Evolutionary conservation across 805 yeast genomes (phyloP), one percentile per base, ranked within the genome.

Genomic region (Metschnikowia borealis): DNA sequence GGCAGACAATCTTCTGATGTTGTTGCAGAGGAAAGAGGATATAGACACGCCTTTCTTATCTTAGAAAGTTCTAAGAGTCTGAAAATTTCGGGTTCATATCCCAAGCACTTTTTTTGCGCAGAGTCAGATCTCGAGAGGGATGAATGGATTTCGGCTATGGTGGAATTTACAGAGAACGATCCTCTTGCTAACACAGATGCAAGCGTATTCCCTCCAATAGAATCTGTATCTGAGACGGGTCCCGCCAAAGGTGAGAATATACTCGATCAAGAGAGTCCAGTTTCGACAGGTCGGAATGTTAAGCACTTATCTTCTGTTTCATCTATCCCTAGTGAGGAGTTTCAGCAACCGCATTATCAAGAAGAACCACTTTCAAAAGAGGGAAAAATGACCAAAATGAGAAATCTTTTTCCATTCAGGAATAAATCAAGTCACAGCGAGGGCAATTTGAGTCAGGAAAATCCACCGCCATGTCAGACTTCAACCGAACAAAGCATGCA

Each of bases 91-190:
- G 57, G 70, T 6, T 60, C 64, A 4, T 70, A 55, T 29, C 78
- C 80, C 1, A 82, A 77, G 55, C 88, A 85, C 59, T 77, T 80
- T 46, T 78, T 89, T 47, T 88, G 95, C 65, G 85, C 94, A 2
- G 96, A 90, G 63, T 82, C 85, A 7, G 85, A 85, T 41, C 77
- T 74, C 26, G 96, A 89, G 61, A 76, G 92, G 50, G 91, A 85
- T 59, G 70, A 70, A 8, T 87, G 95, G 94, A 79, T 87, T 7
- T 74, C 78, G 20, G 56, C 64, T 1, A 63, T 74, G 59, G 64
- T 74, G 11, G 74, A 71, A 45, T 64, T 61, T 44, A 63, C 64
- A 26, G 70, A 68, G 23, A 55, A 56, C 17, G 60, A 56, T 35
- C 57, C 57, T 2, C 46, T 47, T 10, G 10, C 29, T 6, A 41